Conservation (phyloP, 164 flowering plant genomes). For the Sedum album region DNA sequence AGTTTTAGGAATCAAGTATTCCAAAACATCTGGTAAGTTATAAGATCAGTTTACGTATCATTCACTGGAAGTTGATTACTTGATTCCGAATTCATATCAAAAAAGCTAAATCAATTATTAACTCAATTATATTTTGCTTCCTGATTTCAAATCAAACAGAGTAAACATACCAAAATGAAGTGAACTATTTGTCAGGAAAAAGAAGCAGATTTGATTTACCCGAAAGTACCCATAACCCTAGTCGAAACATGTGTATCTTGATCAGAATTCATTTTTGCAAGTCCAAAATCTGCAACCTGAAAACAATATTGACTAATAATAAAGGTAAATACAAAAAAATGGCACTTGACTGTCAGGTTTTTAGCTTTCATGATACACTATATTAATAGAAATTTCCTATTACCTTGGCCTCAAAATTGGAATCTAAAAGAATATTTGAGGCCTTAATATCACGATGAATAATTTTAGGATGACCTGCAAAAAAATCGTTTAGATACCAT, state of each 20-base stretch:
- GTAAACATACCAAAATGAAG: no score
- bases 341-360: background rate
- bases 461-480: constrained; percentile 40
- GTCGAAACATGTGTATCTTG: background rate
- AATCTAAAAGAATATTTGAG: constrained; percentile 36
- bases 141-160: no score
- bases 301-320: background rate
- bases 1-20: no score
- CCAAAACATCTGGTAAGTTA: no score
- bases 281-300: constrained; percentile 8
- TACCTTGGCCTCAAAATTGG: constrained; percentile 44
- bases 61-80: no score
- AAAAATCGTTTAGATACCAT: background rate
- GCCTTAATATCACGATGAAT: constrained; percentile 52
- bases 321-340: background rate
- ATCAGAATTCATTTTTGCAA: constrained; percentile 3
- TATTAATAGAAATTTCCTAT: background rate
- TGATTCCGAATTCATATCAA: no score
- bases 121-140: no score
- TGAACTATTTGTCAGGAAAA: background rate
- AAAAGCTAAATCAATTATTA: no score
- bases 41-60: no score
- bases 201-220: background rate
- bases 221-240: constrained; percentile 4
- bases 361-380: background rate